These are phyloP conservation scores for Trichaptum fuscoviolaceum DNA, from an alignment of 768 basidiomycete genomes.

Conservation along the genomic window DNA sequence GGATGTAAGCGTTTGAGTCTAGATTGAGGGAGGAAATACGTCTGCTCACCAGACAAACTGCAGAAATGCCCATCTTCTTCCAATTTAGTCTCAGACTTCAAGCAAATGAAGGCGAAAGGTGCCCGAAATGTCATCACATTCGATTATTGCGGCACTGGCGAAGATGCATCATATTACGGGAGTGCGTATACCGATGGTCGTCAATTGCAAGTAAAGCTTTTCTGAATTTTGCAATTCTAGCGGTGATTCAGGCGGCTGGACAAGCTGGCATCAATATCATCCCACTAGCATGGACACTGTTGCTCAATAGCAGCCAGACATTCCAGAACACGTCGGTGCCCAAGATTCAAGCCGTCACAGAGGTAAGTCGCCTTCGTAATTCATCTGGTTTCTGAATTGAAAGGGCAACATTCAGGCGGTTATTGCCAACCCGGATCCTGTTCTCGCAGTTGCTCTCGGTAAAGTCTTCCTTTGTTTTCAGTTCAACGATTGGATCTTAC, in stretches of 20 bases:
- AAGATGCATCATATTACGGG: background rate
- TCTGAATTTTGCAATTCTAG: background rate
- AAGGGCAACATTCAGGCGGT: background rate
- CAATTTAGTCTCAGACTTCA: background rate
- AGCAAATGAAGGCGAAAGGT: background rate
- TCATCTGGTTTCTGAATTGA: background rate
- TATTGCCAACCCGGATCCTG: conserved; percentile 1
- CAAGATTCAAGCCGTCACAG: background rate
- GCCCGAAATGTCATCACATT: conserved; percentile 1
- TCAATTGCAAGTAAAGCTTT: background rate
- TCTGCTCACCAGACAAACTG: background rate
- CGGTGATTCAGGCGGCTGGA: background rate
- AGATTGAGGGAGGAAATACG: background rate
- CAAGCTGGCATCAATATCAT: conserved; percentile 5
- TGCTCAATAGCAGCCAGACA: background rate
- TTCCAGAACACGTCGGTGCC: background rate
- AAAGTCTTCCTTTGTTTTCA: background rate
- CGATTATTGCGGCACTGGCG: background rate
- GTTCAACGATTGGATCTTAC: background rate
- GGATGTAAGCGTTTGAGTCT: background rate
- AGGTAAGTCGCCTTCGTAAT: background rate
- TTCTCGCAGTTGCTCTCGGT: background rate
- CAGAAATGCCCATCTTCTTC: background rate
- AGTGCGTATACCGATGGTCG: background rate
- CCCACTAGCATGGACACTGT: conserved; percentile 1